Base-by-base conservation (phyloP, 2,329 filamentous ascomycete genomes). In the Sporothrix protearum region DNA sequence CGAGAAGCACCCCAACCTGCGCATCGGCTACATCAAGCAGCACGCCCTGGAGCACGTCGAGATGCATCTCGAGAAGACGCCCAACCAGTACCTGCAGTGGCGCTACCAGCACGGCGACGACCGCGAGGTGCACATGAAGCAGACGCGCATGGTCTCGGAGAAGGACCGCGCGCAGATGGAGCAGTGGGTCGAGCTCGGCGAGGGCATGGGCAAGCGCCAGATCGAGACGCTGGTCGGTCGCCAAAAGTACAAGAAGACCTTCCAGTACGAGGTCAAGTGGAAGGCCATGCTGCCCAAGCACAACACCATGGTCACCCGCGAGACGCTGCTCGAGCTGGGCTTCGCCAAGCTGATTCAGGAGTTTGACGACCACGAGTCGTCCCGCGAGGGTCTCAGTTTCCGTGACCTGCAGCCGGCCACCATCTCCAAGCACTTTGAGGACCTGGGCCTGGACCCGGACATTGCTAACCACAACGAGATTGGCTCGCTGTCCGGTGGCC, bases 401-500 rank as follows among this genome's bases (percentile, higher is more conserved):
- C 93, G 96, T 80, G 88, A 94, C 77, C 89, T 99, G 71, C 93
- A 97, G 79, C 95, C 95, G 66, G 92, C 94, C 78, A 89, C 96
- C 78, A 98, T 99, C 82, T 92, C 92, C 73, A 96, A 98, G 88
- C 96, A 99, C 83, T 99, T 99, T 78, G 94, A 98, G 78, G 96
- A 99, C 78, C 87, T 98, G 47, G 96, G 96, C 72, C 88, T 99
- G 68, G 96, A 98, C 80, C 94, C 95, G 0, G 96, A 99, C 78
- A 98, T 99, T 78, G 96, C 96, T 78, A 97, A 97, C 83, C 96
- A 99, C 88, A 98, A 97, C 81, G 92, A 97, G 82, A 99, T 99
- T 77, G 93, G 92, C 74, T 96, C 94, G 78, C 87, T 99, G 14
- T 97, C 94, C 10, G 96, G 96, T 82, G 96, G 96, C 16, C 96